Base-by-base conservation (phyloP, 352 stramenopile genomes). In the Globisporangium splendens region DNA sequence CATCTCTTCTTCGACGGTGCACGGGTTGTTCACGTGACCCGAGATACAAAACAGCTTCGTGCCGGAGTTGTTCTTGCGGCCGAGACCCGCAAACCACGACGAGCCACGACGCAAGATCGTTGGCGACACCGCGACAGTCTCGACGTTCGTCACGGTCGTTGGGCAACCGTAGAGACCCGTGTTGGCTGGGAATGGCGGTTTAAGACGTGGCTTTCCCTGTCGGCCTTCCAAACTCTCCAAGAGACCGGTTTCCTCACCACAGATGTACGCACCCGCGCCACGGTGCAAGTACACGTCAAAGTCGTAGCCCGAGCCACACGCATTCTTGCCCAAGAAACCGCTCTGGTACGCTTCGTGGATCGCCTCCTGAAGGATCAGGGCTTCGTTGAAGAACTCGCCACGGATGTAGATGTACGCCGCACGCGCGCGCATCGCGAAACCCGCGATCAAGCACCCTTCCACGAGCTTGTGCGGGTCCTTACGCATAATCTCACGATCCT, bases 371-470 rank as follows among this genome's bases (percentile, higher is more conserved):
- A 99, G 75, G 44, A 98, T 96, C 17, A 99, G 86, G 39, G 96
- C 96, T 69, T 99, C 97, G 72, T 99, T 99, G 70, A 99, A 99
- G 72, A 99, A 99, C 79, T 99, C 97, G 35, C 97, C 97, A 58
- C 97, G 93, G 72, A 99, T 99, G 87, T 99, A 99, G 72, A 99
- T 99, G 84, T 99, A 99, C 28, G 96, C 97, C 31, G 97, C 97
- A 56, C 97, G 84, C 8, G 97, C 97, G 38, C 97, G 89, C 97
- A 99, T 99, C 33, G 97, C 97, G 71, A 98, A 99, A 18, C 97
- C 97, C 0, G 97, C 95, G 41, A 99, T 63, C 18, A 99, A 75
- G 64, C 96, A 99, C 44, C 97, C 97, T 68, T 99, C 97, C 17
- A 99, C 87, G 46, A 99, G 83, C 80, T 99, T 99, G 84, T 99